Evolutionary conservation across 2,329 filamentous ascomycete species (phyloP), one percentile per base, ranked within the genome.

Genomic region (Reticulascus tulasneorum): DNA sequence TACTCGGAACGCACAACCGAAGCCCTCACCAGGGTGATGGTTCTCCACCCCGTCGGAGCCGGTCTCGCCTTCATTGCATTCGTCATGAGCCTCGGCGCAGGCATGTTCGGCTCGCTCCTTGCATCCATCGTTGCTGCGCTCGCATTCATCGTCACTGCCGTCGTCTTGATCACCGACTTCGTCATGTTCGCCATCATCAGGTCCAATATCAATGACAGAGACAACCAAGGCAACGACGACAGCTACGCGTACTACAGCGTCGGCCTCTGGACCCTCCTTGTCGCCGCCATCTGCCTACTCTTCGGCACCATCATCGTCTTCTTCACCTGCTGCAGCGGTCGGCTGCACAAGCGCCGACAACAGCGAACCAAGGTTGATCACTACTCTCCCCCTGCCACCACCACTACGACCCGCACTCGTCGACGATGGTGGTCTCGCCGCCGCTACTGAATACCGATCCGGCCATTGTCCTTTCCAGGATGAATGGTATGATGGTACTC

Each of bases 21-120:
- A 45, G 61, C 56, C 19, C 63, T 82, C 25, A 80, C 77, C 26
- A 63, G 65, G 45, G 72, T 75, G 44, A 75, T 82, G 75, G 58
- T 82, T 34, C 66, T 83, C 40, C 78, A 82, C 60, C 76, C 79
- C 19, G 60, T 82, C 49, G 74, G 68, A n/a, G 66, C 68, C 41
- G 75, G 62, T 37, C 54, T 81, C 4, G 63, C 69, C 47, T 80
- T 81, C 60, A 61, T 80, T 44, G 73, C 75, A 40, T 79, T 79
- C 58, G 50, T 78, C 29, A 59, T 79, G 31, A 70, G 69, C 29
- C 50, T 76, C 23, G 70, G 69, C 42, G 60, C 74, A 4, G 73
- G 73, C 40, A 46, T 73, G 32, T 41, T 73, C 31, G 75, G 75
- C 44, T 71, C 72, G 0, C 54, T 81, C 16, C 44, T 73, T 21